Evolutionary conservation across 257 asterid species (phyloP), one percentile per base, ranked within the genome.

Genomic region (Gentiana dahurica): DNA sequence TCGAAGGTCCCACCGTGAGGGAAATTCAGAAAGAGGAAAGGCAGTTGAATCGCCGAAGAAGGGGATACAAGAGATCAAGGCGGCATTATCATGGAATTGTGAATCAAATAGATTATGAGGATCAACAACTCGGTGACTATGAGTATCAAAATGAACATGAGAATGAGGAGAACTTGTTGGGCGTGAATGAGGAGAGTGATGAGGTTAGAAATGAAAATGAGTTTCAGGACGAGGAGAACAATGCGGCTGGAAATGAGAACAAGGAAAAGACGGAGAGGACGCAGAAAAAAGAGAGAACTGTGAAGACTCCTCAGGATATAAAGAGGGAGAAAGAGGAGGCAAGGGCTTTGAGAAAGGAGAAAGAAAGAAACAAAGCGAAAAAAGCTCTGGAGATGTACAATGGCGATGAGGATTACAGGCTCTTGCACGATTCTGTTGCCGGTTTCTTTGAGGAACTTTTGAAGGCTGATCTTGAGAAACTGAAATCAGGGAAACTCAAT

Each of bases 401-500:
- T 12, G 24, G 13, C 2, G 80, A 81, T 63, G 65, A 3, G 35
- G 56, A 72, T 12, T 81, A 73, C 15, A 71, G 78, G 67, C 54
- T 57, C 46, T 59, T 82, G 62, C 81, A 82, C 15, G 77, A 77
- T 63, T 36, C 59, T 15, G 49, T 82, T 1, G 63, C 82, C 4
- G 61, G 55, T 48, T 47, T 79, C 11, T 82, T 72, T 36, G 67
- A 60, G 0, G 82, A 74, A 69, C 50, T 70, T 35, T 65, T 82
- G 80, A 72, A 41, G 59, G 54, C 55, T 12, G 86, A 82, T 73
- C 0, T 76, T 13, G 71, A 73, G 53, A 67, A 69, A 2, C 61
- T 79, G 62, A 70, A 57, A 4, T 74, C 66, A 2, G 75, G 75
- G 2, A 56, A 74, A 33, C 36, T 46, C 3, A 55, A 34, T 1